Base-by-base conservation (phyloP, 83 land plant species). In the Isoetes engelmannii region DNA sequence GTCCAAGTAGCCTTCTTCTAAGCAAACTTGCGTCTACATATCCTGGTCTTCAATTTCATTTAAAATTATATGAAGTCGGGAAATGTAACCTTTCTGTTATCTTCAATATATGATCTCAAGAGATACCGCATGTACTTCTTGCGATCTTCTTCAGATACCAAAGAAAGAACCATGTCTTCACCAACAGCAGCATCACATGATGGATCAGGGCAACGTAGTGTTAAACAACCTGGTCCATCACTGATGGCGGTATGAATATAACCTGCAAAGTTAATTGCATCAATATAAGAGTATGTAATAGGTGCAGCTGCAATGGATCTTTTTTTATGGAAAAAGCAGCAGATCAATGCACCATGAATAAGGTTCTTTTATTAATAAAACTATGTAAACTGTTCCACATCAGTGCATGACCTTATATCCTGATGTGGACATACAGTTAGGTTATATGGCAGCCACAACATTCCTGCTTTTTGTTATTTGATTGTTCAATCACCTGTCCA, bases 401-500 rank as follows among this genome's bases (percentile, higher is more conserved):
- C 37, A 28, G 1, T 28, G 1, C 37, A 28, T 28, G 37, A 28
- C 2, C 1, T 28, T 2, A 2, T 28, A 28, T 28, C 37, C 37
- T 0, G 2, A 28, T 28, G 37, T 2, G 2, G 37, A 28, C 37
- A 28, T 28, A 2, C 37, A 28, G 0, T 28, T 28, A 28, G 37
- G 37, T 28, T 28, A 28, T 28, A 0, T 28, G 37, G 37, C 37
- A 28, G 37, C 37, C 37, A 28, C 1, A 28, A 28, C 37, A 28
- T 28, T 28, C 37, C 37, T 2, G 0, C 37, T 28, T 28, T 28
- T 28, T 28, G 37, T 28, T 28, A 59, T 12, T 19, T 19, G 62
- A 59, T 8, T 59, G 19, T 19, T 17, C 55, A 59, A 8, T 59
- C 20, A 88, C 92, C 92, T 83, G 57, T 54, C 93, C 93, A 89